These are phyloP conservation scores for Capsella rubella DNA, from an alignment of 441 rosid genomes.

Conservation along the genomic window DNA sequence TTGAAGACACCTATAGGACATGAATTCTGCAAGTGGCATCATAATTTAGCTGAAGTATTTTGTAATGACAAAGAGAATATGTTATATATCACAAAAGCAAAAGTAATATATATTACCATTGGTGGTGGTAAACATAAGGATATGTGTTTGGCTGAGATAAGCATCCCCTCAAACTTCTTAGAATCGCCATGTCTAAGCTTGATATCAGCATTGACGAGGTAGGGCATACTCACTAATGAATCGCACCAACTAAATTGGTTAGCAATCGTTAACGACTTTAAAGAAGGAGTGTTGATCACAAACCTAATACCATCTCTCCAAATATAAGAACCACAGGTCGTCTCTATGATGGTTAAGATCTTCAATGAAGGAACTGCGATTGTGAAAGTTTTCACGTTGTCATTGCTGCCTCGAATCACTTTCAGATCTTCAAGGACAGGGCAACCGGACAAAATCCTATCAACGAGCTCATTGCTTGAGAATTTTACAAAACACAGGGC, in stretches of 20 bases:
- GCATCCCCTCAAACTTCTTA: neutral
- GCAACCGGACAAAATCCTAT: no score
- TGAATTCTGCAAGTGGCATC: constrained; percentile 20
- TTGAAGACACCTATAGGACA: neutral
- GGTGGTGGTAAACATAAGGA: neutral
- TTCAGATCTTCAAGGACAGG: no score
- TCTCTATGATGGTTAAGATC: neutral
- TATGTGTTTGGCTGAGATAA: constrained; percentile 16
- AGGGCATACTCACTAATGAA: constrained; percentile 1
- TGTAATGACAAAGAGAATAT: neutral
- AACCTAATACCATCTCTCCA: constrained; percentile 4
- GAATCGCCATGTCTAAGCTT: neutral
- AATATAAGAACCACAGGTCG: neutral
- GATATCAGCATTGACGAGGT: neutral
- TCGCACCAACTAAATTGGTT: neutral
- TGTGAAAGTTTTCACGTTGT: neutral
- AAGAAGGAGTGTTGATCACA: constrained; percentile 16
- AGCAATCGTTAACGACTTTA: neutral
- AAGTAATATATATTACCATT: neutral
- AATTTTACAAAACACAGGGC: neutral
- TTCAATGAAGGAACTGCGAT: constrained; percentile 21
- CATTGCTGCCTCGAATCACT: neutral
- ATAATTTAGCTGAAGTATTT: neutral
- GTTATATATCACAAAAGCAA: neutral
- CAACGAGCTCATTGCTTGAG: neutral